A percentile compares a stretch with the other conserved stretches of the same genome.
Conservation (phyloP, 2,329 filamentous ascomycete genomes). For the Colletotrichum sp. region DNA sequence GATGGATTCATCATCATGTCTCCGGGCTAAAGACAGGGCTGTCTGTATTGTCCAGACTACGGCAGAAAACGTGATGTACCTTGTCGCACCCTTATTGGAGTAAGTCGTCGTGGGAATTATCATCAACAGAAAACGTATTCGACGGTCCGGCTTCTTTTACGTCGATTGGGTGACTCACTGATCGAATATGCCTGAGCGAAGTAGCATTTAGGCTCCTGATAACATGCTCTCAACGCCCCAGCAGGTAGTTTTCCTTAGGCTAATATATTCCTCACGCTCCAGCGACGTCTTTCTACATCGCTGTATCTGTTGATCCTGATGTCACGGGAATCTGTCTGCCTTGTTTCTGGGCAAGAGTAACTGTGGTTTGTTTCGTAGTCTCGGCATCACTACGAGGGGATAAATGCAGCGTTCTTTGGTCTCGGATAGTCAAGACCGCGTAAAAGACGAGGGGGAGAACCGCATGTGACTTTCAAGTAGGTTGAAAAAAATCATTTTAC, state of each 20-base stretch:
- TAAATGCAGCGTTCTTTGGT: neutral
- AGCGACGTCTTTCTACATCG: neutral
- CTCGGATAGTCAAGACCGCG: neutral
- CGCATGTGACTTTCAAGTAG: neutral
- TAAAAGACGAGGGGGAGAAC: neutral
- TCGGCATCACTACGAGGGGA: neutral
- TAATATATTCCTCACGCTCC: neutral
- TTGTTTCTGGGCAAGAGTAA: neutral
- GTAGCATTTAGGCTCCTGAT: neutral
- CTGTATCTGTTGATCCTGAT: neutral
- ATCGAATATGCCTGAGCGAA: neutral
- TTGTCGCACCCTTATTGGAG: neutral
- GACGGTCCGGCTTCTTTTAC: neutral
- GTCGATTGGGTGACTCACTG: neutral
- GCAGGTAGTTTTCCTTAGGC: neutral
- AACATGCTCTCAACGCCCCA: neutral
- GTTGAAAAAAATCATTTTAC: neutral
- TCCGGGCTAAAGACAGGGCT: neutral
- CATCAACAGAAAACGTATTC: neutral
- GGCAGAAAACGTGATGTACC: neutral
- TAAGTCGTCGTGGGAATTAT: neutral
- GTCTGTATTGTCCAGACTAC: neutral
- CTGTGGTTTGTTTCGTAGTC: neutral
- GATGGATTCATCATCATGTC: neutral
- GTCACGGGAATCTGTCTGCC: neutral